A percentile compares a stretch with the other conserved stretches of the same genome.
phyloP scores from a whole-genome alignment of 345 rosid species.

The Aethionema arabicum region DNA sequence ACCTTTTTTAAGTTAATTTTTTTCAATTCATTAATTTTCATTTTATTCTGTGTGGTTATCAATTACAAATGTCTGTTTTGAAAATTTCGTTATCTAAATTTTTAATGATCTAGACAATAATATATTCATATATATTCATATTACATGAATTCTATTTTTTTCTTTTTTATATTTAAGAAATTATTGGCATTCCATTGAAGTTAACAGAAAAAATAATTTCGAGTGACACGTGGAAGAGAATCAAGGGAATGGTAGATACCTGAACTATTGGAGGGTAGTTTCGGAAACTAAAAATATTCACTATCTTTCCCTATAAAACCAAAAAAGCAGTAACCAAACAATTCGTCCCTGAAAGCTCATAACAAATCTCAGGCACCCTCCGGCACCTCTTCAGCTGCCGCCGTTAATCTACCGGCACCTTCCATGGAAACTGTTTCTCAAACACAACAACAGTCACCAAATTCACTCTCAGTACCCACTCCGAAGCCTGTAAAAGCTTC shows the following conservation, averaged over 20 bases:
- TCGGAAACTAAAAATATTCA: slow-evolving; percentile 1
- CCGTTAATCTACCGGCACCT: neutral
- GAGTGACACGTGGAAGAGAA: neutral
- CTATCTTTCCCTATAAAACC: slow-evolving; percentile 19
- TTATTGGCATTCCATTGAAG: neutral
- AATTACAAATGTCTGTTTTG: too few relatives aligned
- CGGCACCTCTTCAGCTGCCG: neutral
- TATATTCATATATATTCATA: too few relatives aligned
- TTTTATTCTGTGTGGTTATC: too few relatives aligned
- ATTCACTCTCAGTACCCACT: too few relatives aligned
- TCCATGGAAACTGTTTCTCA: slow-evolving; percentile 34
- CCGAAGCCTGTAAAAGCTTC: neutral
- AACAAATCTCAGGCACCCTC: slow-evolving; percentile 33
- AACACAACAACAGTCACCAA: slow-evolving; percentile 17
- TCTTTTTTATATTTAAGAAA: too few relatives aligned
- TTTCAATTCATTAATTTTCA: too few relatives aligned
- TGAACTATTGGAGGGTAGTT: slow-evolving; percentile 23
- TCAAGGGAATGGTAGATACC: neutral
- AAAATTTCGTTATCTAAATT: too few relatives aligned
- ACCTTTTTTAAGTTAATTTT: too few relatives aligned
- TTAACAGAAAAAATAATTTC: neutral
- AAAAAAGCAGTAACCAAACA: slow-evolving; percentile 15
- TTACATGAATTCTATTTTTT: too few relatives aligned
- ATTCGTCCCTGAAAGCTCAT: slow-evolving; percentile 31
- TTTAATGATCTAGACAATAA: too few relatives aligned